phyloP scores from a whole-genome alignment of 1,284 basidiomycete species.

The Microbotryum saponariae region DNA sequence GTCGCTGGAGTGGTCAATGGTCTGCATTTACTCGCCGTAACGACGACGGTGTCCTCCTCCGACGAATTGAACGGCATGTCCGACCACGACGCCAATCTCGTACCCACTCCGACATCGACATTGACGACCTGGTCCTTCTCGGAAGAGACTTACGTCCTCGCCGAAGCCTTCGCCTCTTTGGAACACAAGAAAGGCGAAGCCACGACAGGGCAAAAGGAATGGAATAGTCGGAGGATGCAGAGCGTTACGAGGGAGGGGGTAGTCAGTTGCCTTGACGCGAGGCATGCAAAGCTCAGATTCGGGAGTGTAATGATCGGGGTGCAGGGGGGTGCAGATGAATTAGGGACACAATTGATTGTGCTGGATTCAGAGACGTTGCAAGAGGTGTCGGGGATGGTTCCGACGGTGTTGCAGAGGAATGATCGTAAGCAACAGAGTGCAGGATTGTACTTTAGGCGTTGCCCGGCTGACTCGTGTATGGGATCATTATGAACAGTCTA shows the following conservation, averaged over 20 bases:
- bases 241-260: too few species aligned
- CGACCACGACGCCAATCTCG: too few species aligned
- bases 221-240: background rate
- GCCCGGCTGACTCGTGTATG: too few species aligned
- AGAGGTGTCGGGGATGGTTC: too few species aligned
- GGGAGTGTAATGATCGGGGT: conserved; percentile 4
- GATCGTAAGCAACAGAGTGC: too few species aligned
- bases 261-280: too few species aligned
- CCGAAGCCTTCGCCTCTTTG: conserved; percentile 16
- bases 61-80: too few species aligned
- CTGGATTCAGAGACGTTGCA: too few species aligned
- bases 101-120: background rate
- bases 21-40: conserved; percentile 1
- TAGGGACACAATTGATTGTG: too few species aligned
- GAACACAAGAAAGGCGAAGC: conserved; percentile 15
- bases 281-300: background rate
- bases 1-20: background rate
- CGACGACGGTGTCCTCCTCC: background rate
- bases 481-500: too few species aligned
- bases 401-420: too few species aligned
- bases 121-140: conserved; percentile 9
- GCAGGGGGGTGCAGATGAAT: background rate
- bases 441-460: too few species aligned
- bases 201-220: background rate
- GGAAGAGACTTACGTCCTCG: conserved; percentile 6